A percentile compares a stretch with the other conserved stretches of the same genome.
Evolutionary conservation across 2,329 filamentous ascomycete genomes (phyloP).

Genomic region (Alternaria novae-zelandiae): DNA sequence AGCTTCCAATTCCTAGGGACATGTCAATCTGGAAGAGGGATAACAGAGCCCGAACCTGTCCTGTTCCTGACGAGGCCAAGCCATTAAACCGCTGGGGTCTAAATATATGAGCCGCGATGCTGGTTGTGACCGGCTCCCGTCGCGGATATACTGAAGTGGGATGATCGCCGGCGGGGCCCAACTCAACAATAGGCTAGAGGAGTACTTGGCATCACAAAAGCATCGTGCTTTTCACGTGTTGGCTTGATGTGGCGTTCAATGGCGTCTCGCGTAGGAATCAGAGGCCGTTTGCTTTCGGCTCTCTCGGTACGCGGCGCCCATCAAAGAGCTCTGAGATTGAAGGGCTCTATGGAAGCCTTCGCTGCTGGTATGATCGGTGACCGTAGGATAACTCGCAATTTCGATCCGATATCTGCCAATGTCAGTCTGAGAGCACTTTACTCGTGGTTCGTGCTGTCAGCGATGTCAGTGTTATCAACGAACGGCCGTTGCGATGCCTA

Average conservation of each 20-base stretch:
- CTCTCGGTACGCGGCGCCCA: neutral
- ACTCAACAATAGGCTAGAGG: conserved; percentile 4
- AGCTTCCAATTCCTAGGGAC: neutral
- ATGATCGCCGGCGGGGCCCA: conserved; percentile 17
- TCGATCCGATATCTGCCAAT: neutral
- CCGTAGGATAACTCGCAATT: neutral
- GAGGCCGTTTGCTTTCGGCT: neutral
- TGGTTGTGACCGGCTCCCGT: conserved; percentile 15
- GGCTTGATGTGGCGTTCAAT: neutral
- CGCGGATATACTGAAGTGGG: conserved; percentile 13
- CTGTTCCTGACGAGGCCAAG: conserved; percentile 15
- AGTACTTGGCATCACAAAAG: conserved; percentile 1
- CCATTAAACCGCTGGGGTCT: conserved; percentile 12
- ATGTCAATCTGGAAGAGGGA: neutral
- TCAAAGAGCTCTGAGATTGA: neutral
- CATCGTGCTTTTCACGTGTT: neutral
- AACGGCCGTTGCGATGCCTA: neutral
- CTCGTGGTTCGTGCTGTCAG: neutral
- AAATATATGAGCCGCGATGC: conserved; percentile 22
- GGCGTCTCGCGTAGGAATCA: conserved; percentile 7
- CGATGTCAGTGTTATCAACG: neutral
- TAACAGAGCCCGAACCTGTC: neutral
- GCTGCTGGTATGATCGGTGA: neutral
- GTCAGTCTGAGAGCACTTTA: neutral
- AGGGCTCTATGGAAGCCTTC: neutral